Evolutionary conservation across 495 filamentous ascomycete genomes (phyloP), one percentile per base, ranked within the genome.

Genomic region (Haplographium delicatum): DNA sequence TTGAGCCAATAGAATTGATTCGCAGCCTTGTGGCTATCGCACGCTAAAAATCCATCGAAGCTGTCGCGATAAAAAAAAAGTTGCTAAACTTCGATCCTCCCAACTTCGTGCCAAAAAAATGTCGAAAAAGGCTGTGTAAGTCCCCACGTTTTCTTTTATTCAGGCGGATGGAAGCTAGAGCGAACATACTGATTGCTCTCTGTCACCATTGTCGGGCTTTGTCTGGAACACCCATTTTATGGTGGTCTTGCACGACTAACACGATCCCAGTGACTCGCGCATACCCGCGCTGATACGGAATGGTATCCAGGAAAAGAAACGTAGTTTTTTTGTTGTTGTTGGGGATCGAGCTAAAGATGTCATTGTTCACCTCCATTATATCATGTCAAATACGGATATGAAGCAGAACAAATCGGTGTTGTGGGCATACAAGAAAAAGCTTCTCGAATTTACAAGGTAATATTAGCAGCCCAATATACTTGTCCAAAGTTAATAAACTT

Each of bases 371-470:
- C 75, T 99, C 28, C 90, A 97, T 68, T 89, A 91, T 60, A 94
- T 99, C 59, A 84, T 96, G 72, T 88, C 89, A 40, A 84, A 79
- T 57, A 82, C 84, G 60, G 88, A 96, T 63, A 77, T 96, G 53
- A 95, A 93, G 69, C 83, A 93, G 65, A 97, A 96, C 72, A 97
- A 96, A 67, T 91, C 85, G 9, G 89, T 99, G 3, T 73, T 99
- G 13, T 99, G 94, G 94, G 91, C 94, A n/a, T 99, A 99, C 72
- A 96, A 97, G 70, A 94, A 95, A 65, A 91, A 97, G 64, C 78
- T 99, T 1, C 72, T 99, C 25, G 89, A 89, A 24, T 98, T 98
- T 67, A 93, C 88, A 9, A 80, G 74, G 70, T 80, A 26, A 27
- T 19, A 7, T n/a, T n/a, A n/a, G n/a, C n/a, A n/a, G n/a, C n/a